These are phyloP conservation scores for Boletus tylopilopsis DNA, from an alignment of 768 basidiomycete species.

Conservation along the genomic window DNA sequence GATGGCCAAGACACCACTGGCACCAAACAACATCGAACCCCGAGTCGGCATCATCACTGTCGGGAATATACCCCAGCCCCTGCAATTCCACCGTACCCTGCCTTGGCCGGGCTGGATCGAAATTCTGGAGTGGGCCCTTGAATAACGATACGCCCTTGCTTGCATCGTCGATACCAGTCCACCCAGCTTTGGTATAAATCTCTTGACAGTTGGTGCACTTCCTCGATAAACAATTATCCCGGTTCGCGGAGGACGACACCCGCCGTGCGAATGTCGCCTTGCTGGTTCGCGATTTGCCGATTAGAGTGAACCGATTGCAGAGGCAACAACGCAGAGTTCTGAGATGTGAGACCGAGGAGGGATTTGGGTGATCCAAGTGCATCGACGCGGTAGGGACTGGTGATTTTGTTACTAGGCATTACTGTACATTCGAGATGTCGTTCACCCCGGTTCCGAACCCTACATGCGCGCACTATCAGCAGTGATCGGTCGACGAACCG, in stretches of 20 bases:
- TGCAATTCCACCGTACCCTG: constrained; percentile 46
- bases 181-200: constrained; percentile 39
- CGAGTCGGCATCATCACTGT: constrained; percentile 48
- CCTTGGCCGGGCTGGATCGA: constrained; percentile 60
- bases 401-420: neutral
- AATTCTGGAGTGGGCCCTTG: constrained; percentile 73
- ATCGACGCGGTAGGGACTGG: constrained; percentile 88
- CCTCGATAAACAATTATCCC: constrained; percentile 68
- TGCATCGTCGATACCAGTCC: constrained; percentile 65
- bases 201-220: constrained; percentile 50
- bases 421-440: neutral
- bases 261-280: constrained; percentile 61
- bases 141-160: constrained; percentile 76
- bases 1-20: constrained; percentile 95
- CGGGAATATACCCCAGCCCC: constrained; percentile 63
- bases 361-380: constrained; percentile 87
- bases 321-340: constrained; percentile 71
- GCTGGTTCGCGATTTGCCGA: constrained; percentile 12
- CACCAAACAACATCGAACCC: constrained; percentile 93
- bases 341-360: constrained; percentile 78
- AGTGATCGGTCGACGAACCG: constrained; percentile 33
- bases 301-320: constrained; percentile 56
- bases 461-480: constrained; percentile 16
- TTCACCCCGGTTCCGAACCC: constrained; percentile 54
- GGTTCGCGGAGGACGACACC: constrained; percentile 92